A percentile compares a stretch with the other conserved stretches of the same genome.
These are phyloP conservation scores for Chloroidium sp. DNA, from an alignment of 163 green algal species.

Conservation along the genomic window DNA sequence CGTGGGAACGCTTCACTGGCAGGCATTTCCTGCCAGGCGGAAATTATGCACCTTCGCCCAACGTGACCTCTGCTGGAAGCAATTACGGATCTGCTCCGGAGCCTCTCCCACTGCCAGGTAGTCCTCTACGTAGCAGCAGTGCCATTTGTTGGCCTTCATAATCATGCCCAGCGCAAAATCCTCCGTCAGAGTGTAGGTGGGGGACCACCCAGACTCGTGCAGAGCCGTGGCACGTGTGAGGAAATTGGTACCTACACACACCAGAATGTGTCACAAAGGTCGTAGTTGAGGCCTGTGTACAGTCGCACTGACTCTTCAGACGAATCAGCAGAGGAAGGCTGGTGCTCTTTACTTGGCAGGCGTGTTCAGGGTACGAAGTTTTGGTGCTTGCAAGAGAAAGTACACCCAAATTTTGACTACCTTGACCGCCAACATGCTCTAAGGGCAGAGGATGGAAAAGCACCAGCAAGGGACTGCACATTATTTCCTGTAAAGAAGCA, in stretches of 20 bases:
- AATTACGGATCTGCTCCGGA: constrained; percentile 51
- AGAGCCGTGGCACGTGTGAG: constrained; percentile 39
- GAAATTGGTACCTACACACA: constrained; percentile 47
- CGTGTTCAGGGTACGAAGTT: not conserved
- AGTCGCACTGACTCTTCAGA: too few species aligned
- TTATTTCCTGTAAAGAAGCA: too few species aligned
- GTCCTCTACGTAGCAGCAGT: constrained; percentile 49
- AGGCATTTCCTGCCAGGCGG: not conserved
- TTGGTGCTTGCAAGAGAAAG: too few species aligned
- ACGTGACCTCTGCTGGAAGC: constrained; percentile 57
- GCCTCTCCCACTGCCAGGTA: constrained; percentile 55
- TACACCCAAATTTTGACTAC: too few species aligned
- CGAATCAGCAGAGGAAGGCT: not conserved
- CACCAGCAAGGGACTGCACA: too few species aligned
- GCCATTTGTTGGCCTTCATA: constrained; percentile 47
- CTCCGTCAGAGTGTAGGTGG: constrained; percentile 58
- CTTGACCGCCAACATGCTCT: too few species aligned
- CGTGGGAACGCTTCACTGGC: not conserved
- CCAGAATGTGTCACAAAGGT: too few species aligned
- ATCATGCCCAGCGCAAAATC: constrained; percentile 60
- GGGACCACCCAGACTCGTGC: constrained; percentile 42
- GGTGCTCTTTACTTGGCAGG: not conserved
- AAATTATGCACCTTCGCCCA: constrained; percentile 39
- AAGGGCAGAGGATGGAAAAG: too few species aligned
- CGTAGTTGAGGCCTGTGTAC: too few species aligned